Evolutionary conservation across 805 yeast genomes (phyloP).

Genomic region (Priceomyces carsonii): DNA sequence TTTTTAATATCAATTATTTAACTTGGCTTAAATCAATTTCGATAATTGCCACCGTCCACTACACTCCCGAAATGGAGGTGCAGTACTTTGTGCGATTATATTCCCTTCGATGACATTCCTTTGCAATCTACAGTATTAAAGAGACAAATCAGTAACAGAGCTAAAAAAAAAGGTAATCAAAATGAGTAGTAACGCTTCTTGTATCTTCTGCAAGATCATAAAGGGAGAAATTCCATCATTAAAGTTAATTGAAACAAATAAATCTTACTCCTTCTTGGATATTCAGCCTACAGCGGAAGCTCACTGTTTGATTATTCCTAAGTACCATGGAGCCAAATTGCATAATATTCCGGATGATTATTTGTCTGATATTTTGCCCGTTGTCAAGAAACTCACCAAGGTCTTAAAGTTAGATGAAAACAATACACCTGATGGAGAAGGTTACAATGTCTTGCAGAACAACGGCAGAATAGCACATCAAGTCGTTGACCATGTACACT

Average conservation of each 20-base stretch:
- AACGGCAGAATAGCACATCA: constrained; percentile 96
- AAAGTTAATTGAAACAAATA: constrained; percentile 84
- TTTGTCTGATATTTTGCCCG: constrained; percentile 81
- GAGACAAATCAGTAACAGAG: background rate
- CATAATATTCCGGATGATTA: constrained; percentile 93
- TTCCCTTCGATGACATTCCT: constrained; percentile 7
- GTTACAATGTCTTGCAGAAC: constrained; percentile 89
- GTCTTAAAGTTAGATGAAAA: constrained; percentile 66
- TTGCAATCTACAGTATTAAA: constrained; percentile 1
- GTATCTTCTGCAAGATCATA: constrained; percentile 93
- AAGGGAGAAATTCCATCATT: constrained; percentile 95
- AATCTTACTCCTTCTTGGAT: constrained; percentile 82
- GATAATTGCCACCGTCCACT: constrained; percentile 7
- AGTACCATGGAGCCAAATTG: constrained; percentile 88
- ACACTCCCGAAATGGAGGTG: background rate
- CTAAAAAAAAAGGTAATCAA: background rate
- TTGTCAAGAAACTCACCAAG: constrained; percentile 81
- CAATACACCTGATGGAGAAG: constrained; percentile 62
- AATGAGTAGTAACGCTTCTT: constrained; percentile 23
- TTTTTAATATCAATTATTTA: too few species aligned
- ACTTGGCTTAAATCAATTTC: constrained; percentile 2
- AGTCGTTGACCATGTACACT: constrained; percentile 93
- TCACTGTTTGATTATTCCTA: constrained; percentile 88
- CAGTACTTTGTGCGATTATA: constrained; percentile 4
- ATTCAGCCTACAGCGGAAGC: constrained; percentile 91